Base-by-base conservation (phyloP, 2,329 filamentous ascomycete genomes). In the Fragosphaeria purpurea region DNA sequence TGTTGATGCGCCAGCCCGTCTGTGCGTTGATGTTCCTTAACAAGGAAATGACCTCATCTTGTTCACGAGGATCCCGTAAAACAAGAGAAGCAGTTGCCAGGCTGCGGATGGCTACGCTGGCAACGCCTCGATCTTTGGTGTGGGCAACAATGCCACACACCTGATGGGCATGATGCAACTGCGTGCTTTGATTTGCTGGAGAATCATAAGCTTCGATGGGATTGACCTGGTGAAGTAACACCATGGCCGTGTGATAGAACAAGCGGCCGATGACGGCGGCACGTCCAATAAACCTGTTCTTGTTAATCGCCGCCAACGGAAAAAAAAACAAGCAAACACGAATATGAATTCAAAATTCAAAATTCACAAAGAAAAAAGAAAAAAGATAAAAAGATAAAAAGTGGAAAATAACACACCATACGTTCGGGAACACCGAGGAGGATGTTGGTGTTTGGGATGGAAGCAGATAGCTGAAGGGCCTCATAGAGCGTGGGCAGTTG, bases 121-220 rank as follows among this genome's bases (percentile, higher is more conserved):
- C 82, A 35, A 95, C 81, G 33, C 86, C 87, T 32, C 80, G 76
- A 62, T 95, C 88, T 60, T 89, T 86, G 47, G 85, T 82, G 62
- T 95, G 88, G 3, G 88, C 86, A 31, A 87, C 82, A 55, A 97
- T 94, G 11, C 91, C 91, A 62, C 90, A 96, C 31, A 95, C 84
- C 62, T 90, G 84, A 57, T 86, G 83, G 0, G 88, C 85, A 62
- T 96, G 88, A 54, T 80, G 79, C 46, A 83, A 73, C 58, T 86
- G 82, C 61, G 86, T 75, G 5, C 76, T 72, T 44, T 77, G 78
- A 79, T 91, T 87, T 53, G 88, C 83, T 4, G 79, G 71, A 13
- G 72, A 71, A 39, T 79, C 74, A 7, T 75, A 70, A 9, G 77
- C 71, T 39, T 82, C 74, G 47, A 85, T 65, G 0, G 90, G 90